phyloP scores from a whole-genome alignment of 2,329 filamentous ascomycete genomes.

The Zasmidium angulare region DNA sequence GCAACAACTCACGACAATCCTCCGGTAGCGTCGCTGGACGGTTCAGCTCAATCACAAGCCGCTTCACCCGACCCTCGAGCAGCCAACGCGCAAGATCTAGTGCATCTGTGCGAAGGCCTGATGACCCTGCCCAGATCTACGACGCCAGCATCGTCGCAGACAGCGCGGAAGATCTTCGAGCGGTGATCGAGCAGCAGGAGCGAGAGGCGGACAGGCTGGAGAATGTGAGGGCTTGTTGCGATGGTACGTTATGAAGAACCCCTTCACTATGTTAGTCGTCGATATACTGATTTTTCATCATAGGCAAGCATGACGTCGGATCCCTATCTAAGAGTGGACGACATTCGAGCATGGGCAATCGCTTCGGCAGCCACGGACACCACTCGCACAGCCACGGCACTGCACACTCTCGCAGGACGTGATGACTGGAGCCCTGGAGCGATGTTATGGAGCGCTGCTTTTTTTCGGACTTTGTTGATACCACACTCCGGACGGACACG shows the following conservation, averaged over 20 bases:
- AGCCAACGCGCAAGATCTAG: constrained; percentile 22
- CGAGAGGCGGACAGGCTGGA: constrained; percentile 77
- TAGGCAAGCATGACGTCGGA: constrained; percentile 54
- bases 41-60: constrained; percentile 32
- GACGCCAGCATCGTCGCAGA: constrained; percentile 63
- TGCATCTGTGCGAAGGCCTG: constrained; percentile 15
- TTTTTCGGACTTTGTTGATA: neutral
- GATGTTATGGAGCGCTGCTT: neutral
- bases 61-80: constrained; percentile 25
- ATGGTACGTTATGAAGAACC: constrained; percentile 68
- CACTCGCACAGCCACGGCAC: neutral
- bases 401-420: neutral
- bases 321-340: constrained; percentile 37
- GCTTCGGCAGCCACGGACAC: constrained; percentile 13
- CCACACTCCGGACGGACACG: neutral
- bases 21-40: constrained; percentile 42
- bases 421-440: neutral
- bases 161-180: constrained; percentile 73
- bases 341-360: constrained; percentile 9
- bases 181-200: constrained; percentile 75
- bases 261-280: neutral
- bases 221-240: constrained; percentile 95
- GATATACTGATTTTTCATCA: constrained; percentile 10
- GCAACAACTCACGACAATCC: constrained; percentile 17
- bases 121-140: constrained; percentile 35